These are phyloP conservation scores for Apophysomyces variabilis DNA, from an alignment of 371 early-diverging fungal genomes.

Conservation along the genomic window DNA sequence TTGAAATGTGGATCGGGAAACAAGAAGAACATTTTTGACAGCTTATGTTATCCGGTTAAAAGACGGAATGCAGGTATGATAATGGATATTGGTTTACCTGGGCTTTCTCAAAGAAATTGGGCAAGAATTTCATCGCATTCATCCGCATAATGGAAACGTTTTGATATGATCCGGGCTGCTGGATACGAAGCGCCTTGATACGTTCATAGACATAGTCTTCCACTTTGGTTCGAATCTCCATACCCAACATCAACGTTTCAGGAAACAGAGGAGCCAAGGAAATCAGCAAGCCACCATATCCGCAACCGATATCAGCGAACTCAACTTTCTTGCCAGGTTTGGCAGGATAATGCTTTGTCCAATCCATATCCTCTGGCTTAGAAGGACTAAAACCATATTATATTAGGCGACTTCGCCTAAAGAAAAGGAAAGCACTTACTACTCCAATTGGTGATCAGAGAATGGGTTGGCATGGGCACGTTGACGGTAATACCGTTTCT, in stretches of 20 bases:
- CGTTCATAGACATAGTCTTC: slow-evolving; percentile 92
- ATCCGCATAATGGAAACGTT: slow-evolving; percentile 96
- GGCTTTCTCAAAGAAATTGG: slow-evolving; percentile 96
- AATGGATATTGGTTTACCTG: slow-evolving; percentile 57
- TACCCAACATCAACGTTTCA: slow-evolving; percentile 89
- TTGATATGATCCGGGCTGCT: slow-evolving; percentile 85
- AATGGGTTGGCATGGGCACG: slow-evolving; percentile 99
- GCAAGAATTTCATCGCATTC: slow-evolving; percentile 99
- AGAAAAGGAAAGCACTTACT: slow-evolving; percentile 59
- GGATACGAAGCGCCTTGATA: slow-evolving; percentile 86
- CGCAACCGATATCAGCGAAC: slow-evolving; percentile 99
- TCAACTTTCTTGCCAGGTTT: slow-evolving; percentile 76
- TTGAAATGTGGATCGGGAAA: slow-evolving; percentile 99
- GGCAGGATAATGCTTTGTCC: slow-evolving; percentile 87
- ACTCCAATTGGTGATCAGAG: slow-evolving; percentile 92
- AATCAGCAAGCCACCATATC: slow-evolving; percentile 97
- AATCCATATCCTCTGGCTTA: slow-evolving; percentile 86
- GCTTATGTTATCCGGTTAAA: slow-evolving; percentile 35
- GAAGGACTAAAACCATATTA: slow-evolving; percentile 67
- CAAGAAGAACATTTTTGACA: slow-evolving; percentile 98
- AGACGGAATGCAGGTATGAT: not conserved
- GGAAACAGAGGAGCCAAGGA: slow-evolving; percentile 91
- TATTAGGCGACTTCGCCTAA: not conserved
- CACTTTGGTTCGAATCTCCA: slow-evolving; percentile 99
- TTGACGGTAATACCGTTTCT: slow-evolving; percentile 93